Conservation (phyloP, 1,284 basidiomycete species). For the Fomitiporia mediterranea region DNA sequence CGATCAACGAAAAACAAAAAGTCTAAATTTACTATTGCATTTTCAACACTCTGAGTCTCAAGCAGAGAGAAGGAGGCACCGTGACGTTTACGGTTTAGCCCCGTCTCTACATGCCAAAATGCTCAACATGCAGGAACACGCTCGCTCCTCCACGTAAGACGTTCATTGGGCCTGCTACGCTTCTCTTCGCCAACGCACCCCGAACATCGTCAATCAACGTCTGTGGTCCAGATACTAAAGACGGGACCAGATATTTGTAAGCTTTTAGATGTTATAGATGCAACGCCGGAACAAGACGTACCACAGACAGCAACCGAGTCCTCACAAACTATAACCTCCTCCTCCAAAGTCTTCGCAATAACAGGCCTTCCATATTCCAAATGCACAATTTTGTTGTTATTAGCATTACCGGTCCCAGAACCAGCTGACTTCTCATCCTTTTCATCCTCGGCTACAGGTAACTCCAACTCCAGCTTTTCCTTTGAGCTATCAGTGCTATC, state of each 20-base stretch:
- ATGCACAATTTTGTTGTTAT: neutral
- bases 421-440: neutral
- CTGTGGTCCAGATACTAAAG: slow-evolving; percentile 15
- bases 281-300: neutral
- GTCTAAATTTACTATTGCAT: too few relatives aligned
- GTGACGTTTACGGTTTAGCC: too few relatives aligned
- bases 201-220: slow-evolving; percentile 10
- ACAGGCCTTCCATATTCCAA: neutral
- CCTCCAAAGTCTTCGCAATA: neutral
- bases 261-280: neutral
- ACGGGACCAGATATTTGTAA: neutral
- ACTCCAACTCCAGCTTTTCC: neutral
- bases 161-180: neutral
- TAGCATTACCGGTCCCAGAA: neutral
- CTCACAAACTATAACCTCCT: neutral
- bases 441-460: neutral
- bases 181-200: neutral
- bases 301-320: slow-evolving; percentile 6
- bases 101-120: slow-evolving; percentile 9
- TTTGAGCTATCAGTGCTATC: neutral
- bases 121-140: slow-evolving; percentile 15
- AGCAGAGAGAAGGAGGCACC: too few relatives aligned
- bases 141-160: slow-evolving; percentile 12
- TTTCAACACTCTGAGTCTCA: too few relatives aligned
- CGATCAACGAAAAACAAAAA: too few relatives aligned